Conservation (phyloP, 169 alveolate genomes). For the Neospora caninum region DNA sequence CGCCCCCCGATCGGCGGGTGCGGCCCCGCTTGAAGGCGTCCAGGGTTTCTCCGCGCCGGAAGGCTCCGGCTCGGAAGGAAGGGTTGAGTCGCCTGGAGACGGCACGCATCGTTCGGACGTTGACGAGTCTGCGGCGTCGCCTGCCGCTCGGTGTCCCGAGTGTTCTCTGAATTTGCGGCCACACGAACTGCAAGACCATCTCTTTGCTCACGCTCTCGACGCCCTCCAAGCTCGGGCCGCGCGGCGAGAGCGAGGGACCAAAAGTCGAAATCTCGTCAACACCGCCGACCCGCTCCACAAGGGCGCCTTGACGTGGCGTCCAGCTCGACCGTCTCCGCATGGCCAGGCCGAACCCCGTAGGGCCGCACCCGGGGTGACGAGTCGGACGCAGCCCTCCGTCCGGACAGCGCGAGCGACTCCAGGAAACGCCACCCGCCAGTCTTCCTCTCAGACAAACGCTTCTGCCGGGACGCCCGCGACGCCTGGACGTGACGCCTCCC, state of each 20-base stretch:
- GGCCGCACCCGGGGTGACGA: no score
- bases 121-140: not conserved
- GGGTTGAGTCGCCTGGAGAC: not conserved
- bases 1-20: not conserved
- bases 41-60: not conserved
- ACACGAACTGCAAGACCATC: constrained; percentile 39
- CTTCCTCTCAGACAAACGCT: no score
- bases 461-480: no score
- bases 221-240: constrained; percentile 33
- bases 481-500: no score
- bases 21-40: not conserved
- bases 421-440: no score
- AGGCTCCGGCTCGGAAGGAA: not conserved
- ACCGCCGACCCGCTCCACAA: not conserved
- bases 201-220: constrained; percentile 36
- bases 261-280: not conserved
- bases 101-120: no score
- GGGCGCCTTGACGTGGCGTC: not conserved
- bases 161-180: not conserved
- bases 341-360: no score
- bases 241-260: not conserved
- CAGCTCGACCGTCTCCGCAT: no score
- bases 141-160: constrained; percentile 44
- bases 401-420: no score
- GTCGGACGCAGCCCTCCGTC: no score